Conservation (phyloP, 768 basidiomycete genomes). For the Serendipita sp. region DNA sequence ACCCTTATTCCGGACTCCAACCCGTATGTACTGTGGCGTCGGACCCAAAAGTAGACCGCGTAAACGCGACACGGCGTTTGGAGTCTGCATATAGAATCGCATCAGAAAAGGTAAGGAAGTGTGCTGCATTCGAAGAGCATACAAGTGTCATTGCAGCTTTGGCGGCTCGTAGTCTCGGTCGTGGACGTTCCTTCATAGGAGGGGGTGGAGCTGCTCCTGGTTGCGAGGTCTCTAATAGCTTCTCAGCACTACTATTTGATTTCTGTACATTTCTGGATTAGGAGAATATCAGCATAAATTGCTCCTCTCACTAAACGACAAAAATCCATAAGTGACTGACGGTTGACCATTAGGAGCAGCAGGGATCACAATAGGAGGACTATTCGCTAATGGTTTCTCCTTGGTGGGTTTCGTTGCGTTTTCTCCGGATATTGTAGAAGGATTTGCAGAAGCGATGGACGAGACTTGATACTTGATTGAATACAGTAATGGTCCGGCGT, state of each 20-base stretch:
- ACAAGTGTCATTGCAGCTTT: constrained; percentile 72
- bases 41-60: constrained; percentile 61
- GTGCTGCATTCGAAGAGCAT: constrained; percentile 18
- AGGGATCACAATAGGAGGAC: constrained; percentile 3
- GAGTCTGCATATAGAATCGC: no score
- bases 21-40: constrained; percentile 80
- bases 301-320: not conserved
- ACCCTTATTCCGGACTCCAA: constrained; percentile 94
- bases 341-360: not conserved
- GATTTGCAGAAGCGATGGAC: not conserved
- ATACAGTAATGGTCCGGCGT: not conserved
- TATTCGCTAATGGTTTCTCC: constrained; percentile 3
- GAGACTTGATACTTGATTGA: not conserved
- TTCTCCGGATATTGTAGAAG: not conserved
- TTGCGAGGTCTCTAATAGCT: constrained; percentile 29
- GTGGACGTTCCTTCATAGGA: constrained; percentile 46
- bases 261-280: not conserved
- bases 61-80: constrained; percentile 58
- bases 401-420: not conserved
- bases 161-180: constrained; percentile 49
- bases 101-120: not conserved
- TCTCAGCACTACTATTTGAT: constrained; percentile 29
- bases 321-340: no score
- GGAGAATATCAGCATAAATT: not conserved
- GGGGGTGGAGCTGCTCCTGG: constrained; percentile 61